Base-by-base conservation (phyloP, 2,329 filamentous ascomycete species). In the Calonectria ilicicola region DNA sequence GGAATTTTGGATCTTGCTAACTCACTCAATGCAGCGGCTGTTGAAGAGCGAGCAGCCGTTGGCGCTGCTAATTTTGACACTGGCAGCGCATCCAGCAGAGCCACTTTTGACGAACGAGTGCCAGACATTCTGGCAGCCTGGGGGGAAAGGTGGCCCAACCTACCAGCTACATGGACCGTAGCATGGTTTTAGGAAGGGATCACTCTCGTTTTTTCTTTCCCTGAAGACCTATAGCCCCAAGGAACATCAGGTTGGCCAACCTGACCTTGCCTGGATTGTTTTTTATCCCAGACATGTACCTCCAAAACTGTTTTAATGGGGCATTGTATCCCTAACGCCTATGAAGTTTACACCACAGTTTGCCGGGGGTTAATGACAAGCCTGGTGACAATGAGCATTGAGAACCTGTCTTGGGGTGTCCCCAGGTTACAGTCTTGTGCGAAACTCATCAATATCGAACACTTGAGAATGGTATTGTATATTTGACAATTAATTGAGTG, bases 1-100 rank as follows among this genome's bases (percentile, higher is more conserved):
- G 97, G 95, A 53, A 99, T 99, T 72, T 88, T 98, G 44, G 97
- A 99, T 81, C 88, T 99, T 42, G 97, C 97, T 1, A 91, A 96
- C 80, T 92, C 91, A 38, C 86, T 99, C 72, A 98, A 98, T 81
- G 90, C 91, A 21, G 94, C 92, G 0, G 97, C 97, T 0, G 88
- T 85, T 32, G 92, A 96, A 81, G 96, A 98, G 84, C 89, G 95
- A 70, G 90, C 93, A 46, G 85, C 88, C 12, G 87, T 91, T 32
- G 94, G 93, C 2, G 84, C 89, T 0, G 84, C 87, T 2, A 89
- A 89, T 0, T 97, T 96, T 88, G 92, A 95, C 70, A 89, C 89
- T 67, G 94, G 93, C 14, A 89, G 88, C 72, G 91, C 90, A 5
- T 88, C 90, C 2, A 91, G 92, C 69, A 88, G 96, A 70, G 88